Conservation (phyloP, 257 asterid genomes). For the Solanum tarapatanum region DNA sequence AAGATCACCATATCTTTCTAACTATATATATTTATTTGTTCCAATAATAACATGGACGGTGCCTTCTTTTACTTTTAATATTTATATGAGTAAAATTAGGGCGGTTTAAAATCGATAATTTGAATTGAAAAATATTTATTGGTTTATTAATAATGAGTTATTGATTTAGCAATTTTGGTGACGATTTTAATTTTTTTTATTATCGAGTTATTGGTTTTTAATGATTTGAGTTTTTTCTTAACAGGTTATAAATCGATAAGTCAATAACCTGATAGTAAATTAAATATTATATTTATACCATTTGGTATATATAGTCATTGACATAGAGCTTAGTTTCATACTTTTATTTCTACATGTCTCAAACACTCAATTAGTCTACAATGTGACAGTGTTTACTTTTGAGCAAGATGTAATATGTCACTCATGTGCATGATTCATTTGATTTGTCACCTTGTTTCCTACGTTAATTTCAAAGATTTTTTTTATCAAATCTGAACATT, state of each 20-base stretch:
- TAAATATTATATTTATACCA: too few relatives aligned
- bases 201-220: background rate
- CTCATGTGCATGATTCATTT: background rate
- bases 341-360: too few relatives aligned
- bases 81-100: background rate
- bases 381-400: background rate
- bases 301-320: background rate
- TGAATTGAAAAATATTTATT: too few relatives aligned
- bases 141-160: too few relatives aligned
- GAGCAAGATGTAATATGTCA: background rate
- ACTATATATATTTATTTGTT: background rate
- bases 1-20: background rate
- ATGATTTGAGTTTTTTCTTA: background rate
- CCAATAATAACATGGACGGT: background rate
- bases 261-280: background rate
- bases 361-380: too few relatives aligned
- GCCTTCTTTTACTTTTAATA: background rate
- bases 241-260: background rate
- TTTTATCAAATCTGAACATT: too few relatives aligned
- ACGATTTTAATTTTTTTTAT: too few relatives aligned
- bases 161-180: too few relatives aligned
- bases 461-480: background rate
- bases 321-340: background rate
- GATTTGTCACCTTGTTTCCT: background rate
- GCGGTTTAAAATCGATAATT: too few relatives aligned